Evolutionary conservation across 306 rosid genomes (phyloP), one percentile per base, ranked within the genome.

Genomic region (Neltuma alba): DNA sequence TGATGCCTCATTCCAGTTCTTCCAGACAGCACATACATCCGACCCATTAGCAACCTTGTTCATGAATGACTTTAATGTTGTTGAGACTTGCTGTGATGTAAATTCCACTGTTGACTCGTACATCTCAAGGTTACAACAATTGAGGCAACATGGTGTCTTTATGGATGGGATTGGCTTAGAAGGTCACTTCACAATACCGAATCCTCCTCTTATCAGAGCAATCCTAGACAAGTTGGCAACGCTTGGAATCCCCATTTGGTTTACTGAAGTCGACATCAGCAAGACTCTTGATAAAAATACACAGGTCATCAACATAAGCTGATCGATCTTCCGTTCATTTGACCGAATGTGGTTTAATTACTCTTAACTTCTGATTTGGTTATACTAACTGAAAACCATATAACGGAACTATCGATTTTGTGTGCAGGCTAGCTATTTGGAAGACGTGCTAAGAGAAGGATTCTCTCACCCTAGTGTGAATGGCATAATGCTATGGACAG

Each of bases 101-200:
- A 89, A 94, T 34, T 92, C 99, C 27, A 90, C 92, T 0, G 99
- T 92, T 34, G 99, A 95, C 20, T 61, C 77, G 0, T 91, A 82
- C 68, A 88, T 95, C 83, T 83, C 83, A 9, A 80, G 89, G 82
- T 42, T 92, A 28, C 85, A 75, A 57, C 92, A 92, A 42, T 81
- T 92, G 23, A 78, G 65, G 76, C 64, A 70, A 20, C 80, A 88
- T 80, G 96, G 97, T 37, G 86, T 88, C n/a, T 85, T 72, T 9
- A 85, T 95, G 97, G 97, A 89, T 81, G 97, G 97, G 70, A 91
- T 95, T 88, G 99, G 97, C 3, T 85, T 95, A 44, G 99, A 92
- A 84, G 92, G 98, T 45, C 98, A 92, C 50, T 94, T 94, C 70
- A 81, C 83, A 21, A 23, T 48, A 34, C 98, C 98, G 3, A 94